These are phyloP conservation scores for Lycium barbarum DNA, from an alignment of 257 asterid species.

Conservation along the genomic window DNA sequence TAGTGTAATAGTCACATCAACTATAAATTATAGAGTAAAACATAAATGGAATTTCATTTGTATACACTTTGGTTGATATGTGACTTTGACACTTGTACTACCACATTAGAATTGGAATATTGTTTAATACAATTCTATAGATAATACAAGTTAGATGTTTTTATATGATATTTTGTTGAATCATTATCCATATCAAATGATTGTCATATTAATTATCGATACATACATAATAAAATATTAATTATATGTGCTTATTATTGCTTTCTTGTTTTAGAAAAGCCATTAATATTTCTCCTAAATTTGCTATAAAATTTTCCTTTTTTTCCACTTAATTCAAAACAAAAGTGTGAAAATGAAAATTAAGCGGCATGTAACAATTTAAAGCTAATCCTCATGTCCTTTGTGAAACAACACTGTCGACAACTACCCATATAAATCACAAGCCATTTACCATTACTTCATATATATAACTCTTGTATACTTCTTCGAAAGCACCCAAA, in stretches of 20 bases:
- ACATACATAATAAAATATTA: background rate
- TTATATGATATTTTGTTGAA: background rate
- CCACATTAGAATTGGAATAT: background rate
- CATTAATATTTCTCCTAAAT: background rate
- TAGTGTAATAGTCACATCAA: background rate
- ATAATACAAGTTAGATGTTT: background rate
- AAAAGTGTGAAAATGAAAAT: background rate
- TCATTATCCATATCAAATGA: background rate
- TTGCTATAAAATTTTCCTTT: background rate
- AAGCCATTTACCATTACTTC: background rate
- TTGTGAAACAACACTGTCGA: conserved; percentile 6
- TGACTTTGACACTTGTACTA: background rate
- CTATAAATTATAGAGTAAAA: background rate
- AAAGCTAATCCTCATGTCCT: background rate
- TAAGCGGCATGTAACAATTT: background rate
- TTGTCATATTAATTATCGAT: background rate
- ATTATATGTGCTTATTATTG: background rate
- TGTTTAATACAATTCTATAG: background rate
- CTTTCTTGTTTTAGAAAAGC: background rate
- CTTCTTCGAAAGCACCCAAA: background rate
- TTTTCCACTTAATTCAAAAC: background rate
- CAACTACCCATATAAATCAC: background rate
- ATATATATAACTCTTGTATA: background rate
- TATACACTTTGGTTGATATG: background rate
- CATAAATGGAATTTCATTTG: background rate